phyloP scores from a whole-genome alignment of 306 rosid genomes.

The Styphnolobium japonicum region DNA sequence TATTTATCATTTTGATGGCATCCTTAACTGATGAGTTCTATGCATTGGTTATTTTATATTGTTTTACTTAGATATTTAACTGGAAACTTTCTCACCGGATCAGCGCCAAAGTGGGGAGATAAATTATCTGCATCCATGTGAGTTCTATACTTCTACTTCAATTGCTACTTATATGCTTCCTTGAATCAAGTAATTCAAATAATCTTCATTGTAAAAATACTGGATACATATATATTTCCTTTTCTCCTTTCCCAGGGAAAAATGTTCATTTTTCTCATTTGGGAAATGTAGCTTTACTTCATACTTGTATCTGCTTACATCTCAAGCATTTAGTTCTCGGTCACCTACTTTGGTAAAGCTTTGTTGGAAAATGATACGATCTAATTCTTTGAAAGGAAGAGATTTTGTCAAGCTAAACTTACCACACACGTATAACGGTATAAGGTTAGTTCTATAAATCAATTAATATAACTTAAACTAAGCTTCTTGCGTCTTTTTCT shows the following conservation, averaged over 20 bases:
- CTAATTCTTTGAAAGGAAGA: too few species aligned
- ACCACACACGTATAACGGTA: too few species aligned
- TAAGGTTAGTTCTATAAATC: too few species aligned
- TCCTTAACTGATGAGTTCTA: not conserved
- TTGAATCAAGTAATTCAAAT: not conserved
- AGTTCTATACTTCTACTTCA: conserved; percentile 36
- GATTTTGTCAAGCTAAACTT: too few species aligned
- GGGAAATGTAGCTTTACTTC: not conserved
- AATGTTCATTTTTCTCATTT: not conserved
- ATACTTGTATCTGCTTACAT: not conserved
- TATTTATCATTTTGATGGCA: not conserved
- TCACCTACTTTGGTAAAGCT: too few species aligned
- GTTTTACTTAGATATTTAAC: conserved; percentile 46
- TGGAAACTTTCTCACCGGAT: conserved; percentile 50
- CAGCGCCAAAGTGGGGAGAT: conserved; percentile 24
- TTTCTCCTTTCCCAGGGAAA: not conserved
- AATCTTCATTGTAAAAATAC: too few species aligned
- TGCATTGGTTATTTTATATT: not conserved
- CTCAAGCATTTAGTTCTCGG: not conserved
- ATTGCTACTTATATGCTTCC: not conserved
- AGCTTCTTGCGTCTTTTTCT: too few species aligned
- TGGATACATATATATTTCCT: too few species aligned
- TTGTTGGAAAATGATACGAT: too few species aligned
- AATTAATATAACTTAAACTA: too few species aligned
- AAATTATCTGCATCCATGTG: conserved; percentile 5